These are phyloP conservation scores for Leucaena leucocephala DNA, from an alignment of 306 rosid species.

Conservation along the genomic window DNA sequence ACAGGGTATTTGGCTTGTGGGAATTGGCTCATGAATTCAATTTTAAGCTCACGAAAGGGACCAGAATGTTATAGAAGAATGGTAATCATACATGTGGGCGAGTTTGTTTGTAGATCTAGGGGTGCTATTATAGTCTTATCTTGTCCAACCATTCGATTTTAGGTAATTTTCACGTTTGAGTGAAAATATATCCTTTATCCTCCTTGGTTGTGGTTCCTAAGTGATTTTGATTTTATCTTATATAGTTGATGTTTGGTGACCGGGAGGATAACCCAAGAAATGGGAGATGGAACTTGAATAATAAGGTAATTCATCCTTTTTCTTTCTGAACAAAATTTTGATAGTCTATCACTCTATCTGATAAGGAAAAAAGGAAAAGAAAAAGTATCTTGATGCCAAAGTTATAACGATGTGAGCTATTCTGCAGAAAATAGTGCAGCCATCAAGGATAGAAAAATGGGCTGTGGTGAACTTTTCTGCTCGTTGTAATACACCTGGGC, in stretches of 20 bases:
- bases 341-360: not conserved
- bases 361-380: not conserved
- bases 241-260: constrained; percentile 78
- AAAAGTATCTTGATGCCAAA: not conserved
- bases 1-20: not conserved
- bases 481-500: constrained; percentile 66
- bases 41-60: not conserved
- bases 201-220: not conserved
- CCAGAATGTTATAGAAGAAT: not conserved
- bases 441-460: constrained; percentile 66
- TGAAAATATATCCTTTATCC: not conserved
- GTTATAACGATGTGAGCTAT: not conserved
- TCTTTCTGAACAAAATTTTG: not conserved
- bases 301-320: constrained; percentile 56
- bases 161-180: not conserved
- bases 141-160: not conserved
- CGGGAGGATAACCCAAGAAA: constrained; percentile 85
- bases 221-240: constrained; percentile 1
- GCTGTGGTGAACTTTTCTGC: constrained; percentile 88
- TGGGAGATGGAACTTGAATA: constrained; percentile 93
- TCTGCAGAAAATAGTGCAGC: constrained; percentile 68
- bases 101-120: not conserved
- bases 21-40: not conserved
- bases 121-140: not conserved
- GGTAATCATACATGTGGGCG: not conserved